phyloP scores from a whole-genome alignment of 345 rosid species.

The Aquilaria yunnanensis region DNA sequence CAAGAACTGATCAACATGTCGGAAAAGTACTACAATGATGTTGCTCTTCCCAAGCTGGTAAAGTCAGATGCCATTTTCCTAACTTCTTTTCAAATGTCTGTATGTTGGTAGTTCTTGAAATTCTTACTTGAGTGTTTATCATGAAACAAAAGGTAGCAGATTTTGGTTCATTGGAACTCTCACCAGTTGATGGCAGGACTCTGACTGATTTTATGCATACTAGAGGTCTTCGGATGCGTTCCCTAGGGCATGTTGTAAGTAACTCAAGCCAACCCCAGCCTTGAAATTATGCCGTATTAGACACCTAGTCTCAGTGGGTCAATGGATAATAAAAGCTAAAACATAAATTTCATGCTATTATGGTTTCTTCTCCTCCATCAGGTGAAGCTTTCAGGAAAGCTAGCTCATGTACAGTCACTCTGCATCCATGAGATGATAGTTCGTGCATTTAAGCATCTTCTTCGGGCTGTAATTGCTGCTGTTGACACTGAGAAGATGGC shows the following conservation, averaged over 20 bases:
- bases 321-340: too few relatives aligned
- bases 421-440: conserved; percentile 98
- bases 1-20: conserved; percentile 78
- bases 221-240: conserved; percentile 96
- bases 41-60: conserved; percentile 98
- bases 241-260: conserved; percentile 94
- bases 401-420: conserved; percentile 92
- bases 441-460: conserved; percentile 86
- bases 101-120: conserved; percentile 8
- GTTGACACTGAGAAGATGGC: conserved; percentile 62
- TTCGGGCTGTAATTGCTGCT: conserved; percentile 85
- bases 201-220: conserved; percentile 99
- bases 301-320: too few relatives aligned
- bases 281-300: conserved; percentile 6
- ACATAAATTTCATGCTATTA: too few relatives aligned
- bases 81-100: conserved; percentile 5
- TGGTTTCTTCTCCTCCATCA: conserved; percentile 26
- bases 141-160: conserved; percentile 77
- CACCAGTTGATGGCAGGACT: conserved; percentile 99
- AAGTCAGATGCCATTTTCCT: conserved; percentile 11
- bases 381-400: conserved; percentile 94
- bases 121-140: conserved; percentile 15
- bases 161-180: conserved; percentile 96
- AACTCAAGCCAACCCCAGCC: conserved; percentile 8
- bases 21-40: conserved; percentile 74